phyloP scores from a whole-genome alignment of 2,329 filamentous ascomycete species.

The Claviceps lovelessii region DNA sequence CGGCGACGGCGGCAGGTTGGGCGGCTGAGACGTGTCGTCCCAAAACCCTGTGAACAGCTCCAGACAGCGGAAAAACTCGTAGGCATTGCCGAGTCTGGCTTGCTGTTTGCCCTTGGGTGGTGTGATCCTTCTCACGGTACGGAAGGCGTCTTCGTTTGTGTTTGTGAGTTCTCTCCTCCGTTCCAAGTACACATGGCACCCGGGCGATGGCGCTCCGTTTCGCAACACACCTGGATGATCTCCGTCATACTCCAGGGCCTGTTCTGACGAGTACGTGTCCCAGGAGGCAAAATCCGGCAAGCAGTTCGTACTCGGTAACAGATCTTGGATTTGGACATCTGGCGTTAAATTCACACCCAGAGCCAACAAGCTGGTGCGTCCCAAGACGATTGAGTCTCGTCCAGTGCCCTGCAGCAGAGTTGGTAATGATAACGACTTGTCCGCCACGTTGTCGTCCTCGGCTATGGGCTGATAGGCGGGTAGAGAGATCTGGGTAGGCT shows the following conservation, averaged over 20 bases:
- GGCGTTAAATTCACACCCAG: conserved; percentile 41
- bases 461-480: conserved; percentile 30
- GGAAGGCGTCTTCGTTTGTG: conserved; percentile 44
- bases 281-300: conserved; percentile 40
- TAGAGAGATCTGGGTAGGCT: conserved; percentile 39
- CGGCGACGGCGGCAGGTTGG: conserved; percentile 19
- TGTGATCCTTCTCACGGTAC: conserved; percentile 44
- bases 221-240: conserved; percentile 33
- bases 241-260: conserved; percentile 33
- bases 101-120: conserved; percentile 37
- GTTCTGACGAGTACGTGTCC: conserved; percentile 33
- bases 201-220: conserved; percentile 41
- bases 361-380: conserved; percentile 37
- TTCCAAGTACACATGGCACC: conserved; percentile 43
- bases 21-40: conserved; percentile 40
- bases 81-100: conserved; percentile 45
- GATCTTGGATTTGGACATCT: conserved; percentile 31
- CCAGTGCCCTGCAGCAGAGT: conserved; percentile 37
- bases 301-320: conserved; percentile 39
- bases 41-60: conserved; percentile 45
- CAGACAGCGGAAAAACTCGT: conserved; percentile 51
- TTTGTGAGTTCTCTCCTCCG: conserved; percentile 42
- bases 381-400: conserved; percentile 26
- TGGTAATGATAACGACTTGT: conserved; percentile 27
- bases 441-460: conserved; percentile 16